phyloP scores from a whole-genome alignment of 2,329 filamentous ascomycete species.

The Acrocalymma vagum region DNA sequence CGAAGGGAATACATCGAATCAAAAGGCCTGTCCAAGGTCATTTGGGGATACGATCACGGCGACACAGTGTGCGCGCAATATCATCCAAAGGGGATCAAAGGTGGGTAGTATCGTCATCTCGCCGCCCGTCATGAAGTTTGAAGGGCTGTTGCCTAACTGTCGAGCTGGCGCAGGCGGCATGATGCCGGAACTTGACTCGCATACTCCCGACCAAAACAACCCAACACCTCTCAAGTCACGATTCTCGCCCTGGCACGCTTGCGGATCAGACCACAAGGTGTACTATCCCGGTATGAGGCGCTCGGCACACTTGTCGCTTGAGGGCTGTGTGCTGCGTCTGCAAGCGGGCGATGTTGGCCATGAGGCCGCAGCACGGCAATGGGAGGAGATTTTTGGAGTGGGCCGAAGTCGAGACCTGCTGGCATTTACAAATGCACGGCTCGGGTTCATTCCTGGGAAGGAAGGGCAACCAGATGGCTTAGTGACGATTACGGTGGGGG shows the following conservation, averaged over 20 bases:
- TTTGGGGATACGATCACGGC: conserved; percentile 44
- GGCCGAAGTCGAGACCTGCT: conserved; percentile 52
- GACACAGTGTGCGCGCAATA: conserved; percentile 53
- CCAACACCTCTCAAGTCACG: conserved; percentile 47
- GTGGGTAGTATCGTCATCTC: no score
- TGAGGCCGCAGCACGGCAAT: conserved; percentile 48
- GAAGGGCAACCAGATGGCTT: conserved; percentile 47
- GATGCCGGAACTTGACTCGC: conserved; percentile 56
- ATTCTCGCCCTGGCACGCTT: conserved; percentile 57
- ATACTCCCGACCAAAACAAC: conserved; percentile 40
- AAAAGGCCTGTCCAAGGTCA: conserved; percentile 46
- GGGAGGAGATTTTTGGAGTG: conserved; percentile 52
- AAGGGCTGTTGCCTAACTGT: conserved; percentile 4
- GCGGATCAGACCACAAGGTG: conserved; percentile 43
- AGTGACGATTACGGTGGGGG: conserved; percentile 49
- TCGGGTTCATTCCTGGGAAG: conserved; percentile 47
- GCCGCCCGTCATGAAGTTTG: not conserved
- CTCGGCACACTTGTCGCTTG: conserved; percentile 43
- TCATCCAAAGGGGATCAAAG: conserved; percentile 54
- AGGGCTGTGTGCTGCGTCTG: conserved; percentile 48
- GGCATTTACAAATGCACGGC: conserved; percentile 43
- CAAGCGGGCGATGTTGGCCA: conserved; percentile 46
- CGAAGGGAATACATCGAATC: conserved; percentile 49
- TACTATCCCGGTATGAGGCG: conserved; percentile 51
- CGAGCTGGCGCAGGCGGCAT: conserved; percentile 43